Evolutionary conservation across 805 yeast genomes (phyloP), one percentile per base, ranked within the genome.

Genomic region (Candida ipomoeae): DNA sequence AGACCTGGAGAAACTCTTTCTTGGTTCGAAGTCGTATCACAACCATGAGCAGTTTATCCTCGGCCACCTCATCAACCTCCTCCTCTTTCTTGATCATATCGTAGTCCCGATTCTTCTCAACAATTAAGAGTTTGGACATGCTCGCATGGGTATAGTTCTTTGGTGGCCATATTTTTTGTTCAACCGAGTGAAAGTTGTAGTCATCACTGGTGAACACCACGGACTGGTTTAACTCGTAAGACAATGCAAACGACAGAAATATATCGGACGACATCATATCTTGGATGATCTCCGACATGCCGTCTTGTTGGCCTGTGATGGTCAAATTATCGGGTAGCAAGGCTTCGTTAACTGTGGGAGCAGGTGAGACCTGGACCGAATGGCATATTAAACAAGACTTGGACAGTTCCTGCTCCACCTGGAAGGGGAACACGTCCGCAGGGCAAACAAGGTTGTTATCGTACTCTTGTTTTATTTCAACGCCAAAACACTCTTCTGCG

Each of bases 1-100:
- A 15, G 18, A 53, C 56, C 1, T 31, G 36, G 34, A 52, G 36
- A 20, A 48, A 45, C 15, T 40, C 37, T 23, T 45, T 50, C 11
- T 29, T 15, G 8, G 17, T 14, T 15, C 18, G 33, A 13, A 52
- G 46, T n/a, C 23, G 43, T 38, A 54, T 44, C 13, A 32, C 42
- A n/a, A 54, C 55, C 10, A 46, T 20, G 32, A 23, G 36, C 43
- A 40, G 43, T 10, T 40, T 26, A 8, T 26, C 29, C 29, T 26
- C 29, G 29, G 29, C 29, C 29, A 26, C 29, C 29, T 26, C 13
- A 4, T 10, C 29, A 10, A 26, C 29, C 11, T 13, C 20, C 10
- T 15, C 17, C 15, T 42, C 38, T 5, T 10, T 11, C 31, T 20
- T 14, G n/a, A 32, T 13, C 10, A 6, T 14, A 11, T 31, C 11